These are phyloP conservation scores for Cladosporium colombiae DNA, from an alignment of 2,329 filamentous ascomycete species.

Conservation along the genomic window DNA sequence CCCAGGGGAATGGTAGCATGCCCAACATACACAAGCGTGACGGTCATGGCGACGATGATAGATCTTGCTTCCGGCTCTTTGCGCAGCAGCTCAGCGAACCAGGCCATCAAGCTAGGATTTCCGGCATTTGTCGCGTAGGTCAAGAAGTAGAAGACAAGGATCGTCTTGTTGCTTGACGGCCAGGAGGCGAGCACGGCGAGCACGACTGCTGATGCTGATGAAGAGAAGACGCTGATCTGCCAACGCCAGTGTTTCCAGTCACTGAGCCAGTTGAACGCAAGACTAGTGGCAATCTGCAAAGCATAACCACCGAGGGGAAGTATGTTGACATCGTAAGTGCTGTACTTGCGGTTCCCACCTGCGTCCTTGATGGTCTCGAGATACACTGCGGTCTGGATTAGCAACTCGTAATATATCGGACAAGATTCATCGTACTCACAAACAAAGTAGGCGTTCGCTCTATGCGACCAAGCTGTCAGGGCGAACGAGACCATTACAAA, in stretches of 20 bases:
- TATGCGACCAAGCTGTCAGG: neutral
- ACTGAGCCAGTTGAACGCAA: conserved; percentile 1
- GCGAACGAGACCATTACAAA: conserved; percentile 9
- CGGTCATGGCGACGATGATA: conserved; percentile 4
- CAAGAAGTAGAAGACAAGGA: conserved; percentile 3
- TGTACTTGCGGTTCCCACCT: conserved; percentile 3
- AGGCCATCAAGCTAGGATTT: conserved; percentile 4
- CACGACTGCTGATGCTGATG: neutral
- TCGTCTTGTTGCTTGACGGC: conserved; percentile 5
- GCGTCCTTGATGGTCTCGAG: neutral
- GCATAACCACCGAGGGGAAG: conserved; percentile 5
- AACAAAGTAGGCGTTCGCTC: conserved; percentile 6
- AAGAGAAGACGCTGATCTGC: conserved; percentile 5
- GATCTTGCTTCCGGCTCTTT: neutral
- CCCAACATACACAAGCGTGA: conserved; percentile 4
- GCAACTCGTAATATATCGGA: neutral
- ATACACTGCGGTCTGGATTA: neutral
- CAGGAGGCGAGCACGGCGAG: neutral
- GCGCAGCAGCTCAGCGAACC: conserved; percentile 6
- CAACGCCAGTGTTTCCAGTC: conserved; percentile 9
- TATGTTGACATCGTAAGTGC: conserved; percentile 12
- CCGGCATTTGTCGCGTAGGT: conserved; percentile 8
- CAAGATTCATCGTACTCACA: neutral
- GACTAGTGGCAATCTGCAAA: neutral
- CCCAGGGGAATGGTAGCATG: conserved; percentile 3